phyloP scores from a whole-genome alignment of 2,329 filamentous ascomycete species.

The Colletotrichum falcatum region DNA sequence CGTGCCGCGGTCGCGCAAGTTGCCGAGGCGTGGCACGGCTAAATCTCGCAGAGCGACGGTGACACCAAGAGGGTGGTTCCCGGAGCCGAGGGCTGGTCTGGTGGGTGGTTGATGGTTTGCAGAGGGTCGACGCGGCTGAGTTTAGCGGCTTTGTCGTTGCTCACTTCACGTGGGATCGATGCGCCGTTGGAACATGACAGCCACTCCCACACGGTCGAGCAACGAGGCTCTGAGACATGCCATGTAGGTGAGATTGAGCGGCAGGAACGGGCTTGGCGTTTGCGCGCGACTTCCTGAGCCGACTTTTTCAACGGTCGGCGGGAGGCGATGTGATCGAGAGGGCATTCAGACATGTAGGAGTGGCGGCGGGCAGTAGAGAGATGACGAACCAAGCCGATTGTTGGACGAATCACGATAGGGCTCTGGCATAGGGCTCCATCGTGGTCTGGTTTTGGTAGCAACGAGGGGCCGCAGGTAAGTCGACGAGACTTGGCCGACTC shows the following conservation, averaged over 20 bases:
- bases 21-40: neutral
- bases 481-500: too few species aligned
- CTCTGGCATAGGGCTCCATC: neutral
- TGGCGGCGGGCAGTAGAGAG: neutral
- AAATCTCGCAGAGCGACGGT: neutral
- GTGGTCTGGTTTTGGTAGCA: slow-evolving; percentile 5
- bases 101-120: neutral
- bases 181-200: slow-evolving; percentile 11
- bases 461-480: neutral
- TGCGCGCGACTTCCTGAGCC: neutral
- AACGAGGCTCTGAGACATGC: slow-evolving; percentile 24
- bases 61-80: neutral
- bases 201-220: slow-evolving; percentile 2
- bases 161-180: neutral
- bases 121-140: too few species aligned
- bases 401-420: neutral
- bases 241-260: slow-evolving; percentile 20
- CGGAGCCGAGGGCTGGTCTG: neutral
- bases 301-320: neutral
- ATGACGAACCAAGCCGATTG: neutral
- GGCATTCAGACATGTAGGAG: neutral
- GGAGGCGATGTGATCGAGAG: too few species aligned
- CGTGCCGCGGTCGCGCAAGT: neutral
- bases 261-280: slow-evolving; percentile 16
- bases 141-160: neutral